Conservation (phyloP, 345 rosid species). For the Murraya paniculata region DNA sequence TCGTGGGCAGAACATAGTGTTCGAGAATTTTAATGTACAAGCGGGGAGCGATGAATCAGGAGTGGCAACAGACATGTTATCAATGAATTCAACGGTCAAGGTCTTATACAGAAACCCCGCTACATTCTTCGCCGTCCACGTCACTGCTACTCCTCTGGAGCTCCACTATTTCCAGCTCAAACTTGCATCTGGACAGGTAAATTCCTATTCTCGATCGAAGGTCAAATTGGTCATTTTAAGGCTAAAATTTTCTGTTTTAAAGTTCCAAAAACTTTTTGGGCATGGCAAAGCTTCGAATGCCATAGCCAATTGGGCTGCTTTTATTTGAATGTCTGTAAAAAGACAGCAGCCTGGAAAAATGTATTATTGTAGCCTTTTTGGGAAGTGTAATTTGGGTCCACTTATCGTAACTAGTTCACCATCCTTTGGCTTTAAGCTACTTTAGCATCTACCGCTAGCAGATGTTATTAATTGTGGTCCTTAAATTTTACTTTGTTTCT, state of each 20-base stretch:
- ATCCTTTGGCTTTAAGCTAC: neutral
- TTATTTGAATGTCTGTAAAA: slow-evolving; percentile 18
- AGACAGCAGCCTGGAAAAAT: slow-evolving; percentile 19
- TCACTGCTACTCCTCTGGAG: slow-evolving; percentile 70
- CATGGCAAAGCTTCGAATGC: slow-evolving; percentile 5
- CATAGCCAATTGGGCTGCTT: slow-evolving; percentile 6
- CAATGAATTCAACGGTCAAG: slow-evolving; percentile 89
- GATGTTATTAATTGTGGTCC: too few species aligned
- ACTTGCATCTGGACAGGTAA: slow-evolving; percentile 82
- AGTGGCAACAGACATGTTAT: slow-evolving; percentile 89
- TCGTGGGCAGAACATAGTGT: slow-evolving; percentile 61
- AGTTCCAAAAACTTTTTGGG: neutral
- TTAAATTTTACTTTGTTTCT: neutral
- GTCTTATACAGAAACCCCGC: slow-evolving; percentile 76
- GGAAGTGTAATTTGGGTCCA: neutral
- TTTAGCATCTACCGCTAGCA: neutral
- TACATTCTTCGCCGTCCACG: slow-evolving; percentile 89
- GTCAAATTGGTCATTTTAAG: slow-evolving; percentile 9
- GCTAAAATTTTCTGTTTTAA: neutral
- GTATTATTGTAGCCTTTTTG: neutral
- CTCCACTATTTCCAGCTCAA: slow-evolving; percentile 75
- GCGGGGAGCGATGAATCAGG: slow-evolving; percentile 87
- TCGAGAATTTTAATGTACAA: slow-evolving; percentile 76
- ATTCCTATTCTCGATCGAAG: neutral
- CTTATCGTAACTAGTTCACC: neutral